Conservation (phyloP, 257 asterid species). For the Solanum bukasovii region DNA sequence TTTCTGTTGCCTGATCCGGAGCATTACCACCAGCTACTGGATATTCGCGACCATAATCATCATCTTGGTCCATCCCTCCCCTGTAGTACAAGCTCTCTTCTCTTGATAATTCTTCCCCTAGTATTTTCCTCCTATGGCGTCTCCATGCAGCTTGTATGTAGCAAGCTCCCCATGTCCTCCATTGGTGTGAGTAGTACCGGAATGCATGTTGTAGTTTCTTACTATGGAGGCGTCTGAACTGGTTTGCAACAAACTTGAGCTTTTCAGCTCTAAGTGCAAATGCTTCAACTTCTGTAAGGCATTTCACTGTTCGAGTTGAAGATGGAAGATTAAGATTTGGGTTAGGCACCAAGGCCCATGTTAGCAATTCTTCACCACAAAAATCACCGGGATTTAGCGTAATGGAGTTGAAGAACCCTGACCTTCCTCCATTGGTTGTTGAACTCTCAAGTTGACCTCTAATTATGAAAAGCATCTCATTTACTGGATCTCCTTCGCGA, state of each 20-base stretch:
- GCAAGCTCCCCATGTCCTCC: conserved; percentile 94
- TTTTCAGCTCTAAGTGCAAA: conserved; percentile 74
- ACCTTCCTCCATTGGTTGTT: conserved; percentile 76
- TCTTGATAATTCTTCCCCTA: conserved; percentile 43
- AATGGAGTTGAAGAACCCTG: conserved; percentile 75
- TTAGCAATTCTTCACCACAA: conserved; percentile 79
- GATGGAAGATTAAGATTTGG: conserved; percentile 55
- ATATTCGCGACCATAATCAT: conserved; percentile 5
- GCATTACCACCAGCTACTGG: not conserved
- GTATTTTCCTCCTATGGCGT: conserved; percentile 24
- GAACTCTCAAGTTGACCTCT: conserved; percentile 85
- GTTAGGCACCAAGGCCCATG: conserved; percentile 68
- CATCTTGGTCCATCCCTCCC: conserved; percentile 11
- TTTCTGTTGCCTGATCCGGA: not conserved
- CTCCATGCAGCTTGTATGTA: conserved; percentile 64
- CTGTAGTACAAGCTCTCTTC: conserved; percentile 38
- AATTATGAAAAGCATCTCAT: conserved; percentile 77
- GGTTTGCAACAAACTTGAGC: conserved; percentile 64
- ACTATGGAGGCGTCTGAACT: conserved; percentile 70
- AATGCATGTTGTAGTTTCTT: conserved; percentile 80
- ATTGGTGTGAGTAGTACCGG: conserved; percentile 70
- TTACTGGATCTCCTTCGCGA: conserved; percentile 84
- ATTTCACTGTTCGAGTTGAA: conserved; percentile 65
- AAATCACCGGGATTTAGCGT: conserved; percentile 67
- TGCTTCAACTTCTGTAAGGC: conserved; percentile 63